Evolutionary conservation across 495 filamentous ascomycete species (phyloP), one percentile per base, ranked within the genome.

Genomic region (Penicillium canescens): DNA sequence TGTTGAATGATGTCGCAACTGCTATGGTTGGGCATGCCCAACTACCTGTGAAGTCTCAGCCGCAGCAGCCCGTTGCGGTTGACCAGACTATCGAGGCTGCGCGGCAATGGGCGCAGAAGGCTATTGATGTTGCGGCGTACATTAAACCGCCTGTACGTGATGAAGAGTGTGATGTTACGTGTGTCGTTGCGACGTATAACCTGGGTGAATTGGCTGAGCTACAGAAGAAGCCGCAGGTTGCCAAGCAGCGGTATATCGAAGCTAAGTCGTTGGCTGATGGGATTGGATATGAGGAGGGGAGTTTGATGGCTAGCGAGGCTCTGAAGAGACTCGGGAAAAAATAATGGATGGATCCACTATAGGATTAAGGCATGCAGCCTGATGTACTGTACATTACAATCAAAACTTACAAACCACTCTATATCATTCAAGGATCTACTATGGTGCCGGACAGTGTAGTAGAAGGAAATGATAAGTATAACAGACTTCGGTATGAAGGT

Each of bases 131-230:
- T 31, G 80, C 82, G 1, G 71, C 66, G 8, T 73, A 65, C 6
- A 87, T 90, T 24, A 50, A 72, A 23, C 78, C 81, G 12, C 77
- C 79, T 6, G 62, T 85, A n/a, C 74, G 88, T 41, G 90, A 84
- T 4, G 78, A 86, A 28, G 89, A 95, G 63, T 98, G 94, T 65
- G 91, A 96, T 71, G 58, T 84, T n/a, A 88, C 84, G 12, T 97
- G 94, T 66, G 88, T 86, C 0, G 86, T 83, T 9, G 89, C 93
- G n/a, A 86, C 86, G 37, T 85, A 89, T 66, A 96, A 96, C 68
- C 78, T 97, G 41, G 94, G 85, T 11, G 87, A 92, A 54, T 82
- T 98, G 56, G 86, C 90, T 1, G 80, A 86, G 54, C 82, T 91
- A 76, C 68, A 83, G 43, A 85, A 87, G 3, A 76, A 88, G 59